Base-by-base conservation (phyloP, 192 early-diverging fungal species). In the Chytriomyces sp. region DNA sequence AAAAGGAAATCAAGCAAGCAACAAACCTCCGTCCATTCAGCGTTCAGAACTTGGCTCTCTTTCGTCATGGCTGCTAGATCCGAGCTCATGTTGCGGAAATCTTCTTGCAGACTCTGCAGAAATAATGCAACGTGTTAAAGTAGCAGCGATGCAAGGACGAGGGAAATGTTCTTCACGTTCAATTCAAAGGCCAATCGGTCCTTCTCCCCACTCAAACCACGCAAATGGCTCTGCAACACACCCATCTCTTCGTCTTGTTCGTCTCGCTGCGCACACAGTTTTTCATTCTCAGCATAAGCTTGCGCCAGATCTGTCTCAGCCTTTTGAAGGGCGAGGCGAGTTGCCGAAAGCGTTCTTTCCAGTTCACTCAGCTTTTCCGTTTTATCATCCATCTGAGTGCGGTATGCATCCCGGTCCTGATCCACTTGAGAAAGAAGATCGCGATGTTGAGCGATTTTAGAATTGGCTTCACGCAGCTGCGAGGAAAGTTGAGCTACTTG, bases 1-100 rank as follows among this genome's bases (percentile, higher is more conserved):
- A 49, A 49, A 49, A 14, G 1, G 44, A 49, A 49, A 49, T 3
- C 22, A n/a, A 14, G 0, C 17, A 1, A n/a, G 17, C 17, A 59
- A 10, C 17, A 5, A 33, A 78, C 76, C 52, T 69, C 58, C 2
- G 64, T 31, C 25, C 81, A 34, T 53, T 81, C 78, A 3, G 67
- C 63, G 62, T 80, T 81, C 31, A 86, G 52, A 2, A 77, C 39
- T 62, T 84, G 81, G 60, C 79, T 86, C 59, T 86, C 85, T 37
- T 71, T 67, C 6, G 74, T 81, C 37, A 86, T 55, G 2, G 81
- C 83, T 17, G 70, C 75, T 7, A 86, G 65, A 58, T 86, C 85
- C 0, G 79, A 39, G 7, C 64, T 52, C 25, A 84, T 30, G n/a
- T 74, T 72, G 3, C 57, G 25, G 28, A 54, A 73, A 53, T 61